Base-by-base conservation (phyloP, 2,329 filamentous ascomycete genomes). In the Ascomycota sp. region DNA sequence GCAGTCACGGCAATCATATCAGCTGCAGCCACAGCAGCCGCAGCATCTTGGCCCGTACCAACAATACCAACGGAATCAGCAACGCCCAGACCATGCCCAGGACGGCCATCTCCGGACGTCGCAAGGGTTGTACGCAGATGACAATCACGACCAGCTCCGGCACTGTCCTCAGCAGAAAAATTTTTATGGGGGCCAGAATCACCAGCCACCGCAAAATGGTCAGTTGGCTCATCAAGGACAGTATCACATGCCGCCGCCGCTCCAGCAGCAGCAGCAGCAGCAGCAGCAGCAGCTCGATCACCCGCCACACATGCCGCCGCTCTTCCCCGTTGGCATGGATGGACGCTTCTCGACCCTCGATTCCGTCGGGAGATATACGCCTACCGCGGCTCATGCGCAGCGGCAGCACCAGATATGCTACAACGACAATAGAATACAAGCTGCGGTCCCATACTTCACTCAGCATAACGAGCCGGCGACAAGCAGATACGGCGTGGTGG, bases 191-290 rank as follows among this genome's bases (percentile, higher is more conserved):
- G 33, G 32, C 21, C 35, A 35, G 29, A n/a, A n/a, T n/a, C n/a
- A n/a, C 38, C 37, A 45, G 8, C 43, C 43, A 11, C 41, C 43
- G 3, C 45, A 40, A 25, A 44, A 41, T 23, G 36, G 33, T 22
- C 46, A 30, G n/a, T 30, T 22, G 23, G 10, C 25, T 4, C 35
- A 36, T 27, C 38, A 33, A 34, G 33, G 20, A 11, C 40, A 38
- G 10, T 41, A 41, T 34, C 41, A 40, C 30, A 35, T 36, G 23
- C 36, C 40, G 37, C 39, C 34, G 37, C 38, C 41, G 25, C 39
- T 40, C n/a, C 39, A 31, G 28, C 37, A 38, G 3, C 32, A 35
- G 7, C 34, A 35, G n/a, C 31, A 34, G 8, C 37, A 31, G 3
- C 36, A 34, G 11, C 27, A 33, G 9, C 32, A 30, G 7, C 8